Conservation (phyloP, 805 yeast species). For the Candida sakaeoensis region DNA sequence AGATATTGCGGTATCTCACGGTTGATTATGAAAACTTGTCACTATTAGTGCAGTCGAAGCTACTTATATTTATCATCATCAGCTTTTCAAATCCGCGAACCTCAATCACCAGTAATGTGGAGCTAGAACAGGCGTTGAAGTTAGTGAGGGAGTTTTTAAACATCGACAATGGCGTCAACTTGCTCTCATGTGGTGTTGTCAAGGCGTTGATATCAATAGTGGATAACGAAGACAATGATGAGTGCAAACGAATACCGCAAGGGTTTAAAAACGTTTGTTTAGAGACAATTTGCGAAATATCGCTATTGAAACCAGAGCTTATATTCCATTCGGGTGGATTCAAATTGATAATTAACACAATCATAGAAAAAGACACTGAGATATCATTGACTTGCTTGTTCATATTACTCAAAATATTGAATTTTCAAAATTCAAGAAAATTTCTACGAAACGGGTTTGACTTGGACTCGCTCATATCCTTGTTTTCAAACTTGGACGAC, state of each 20-base stretch:
- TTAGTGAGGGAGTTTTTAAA: slow-evolving; percentile 61
- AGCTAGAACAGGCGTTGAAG: slow-evolving; percentile 75
- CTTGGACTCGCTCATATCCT: slow-evolving; percentile 57
- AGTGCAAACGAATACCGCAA: slow-evolving; percentile 14
- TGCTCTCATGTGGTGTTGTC: slow-evolving; percentile 59
- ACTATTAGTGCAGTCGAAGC: slow-evolving; percentile 48
- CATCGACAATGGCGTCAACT: slow-evolving; percentile 46
- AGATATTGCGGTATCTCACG: slow-evolving; percentile 65
- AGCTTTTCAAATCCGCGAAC: slow-evolving; percentile 58
- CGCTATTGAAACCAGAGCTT: slow-evolving; percentile 38
- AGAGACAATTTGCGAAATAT: slow-evolving; percentile 38
- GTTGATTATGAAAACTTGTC: slow-evolving; percentile 51
- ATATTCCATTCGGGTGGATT: slow-evolving; percentile 53
- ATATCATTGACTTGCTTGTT: slow-evolving; percentile 17
- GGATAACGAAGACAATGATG: slow-evolving; percentile 35
- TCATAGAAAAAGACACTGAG: slow-evolving; percentile 32
- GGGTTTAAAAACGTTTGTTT: slow-evolving; percentile 44
- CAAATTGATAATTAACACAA: slow-evolving; percentile 39
- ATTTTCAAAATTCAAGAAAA: slow-evolving; percentile 50
- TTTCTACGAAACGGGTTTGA: slow-evolving; percentile 59
- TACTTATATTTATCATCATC: slow-evolving; percentile 61
- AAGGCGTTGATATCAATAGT: slow-evolving; percentile 63
- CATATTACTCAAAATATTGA: slow-evolving; percentile 52
- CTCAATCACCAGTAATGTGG: slow-evolving; percentile 44
- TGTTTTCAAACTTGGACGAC: slow-evolving; percentile 56